phyloP scores from a whole-genome alignment of 106 monocot species.

The Cymbidium sinense region DNA sequence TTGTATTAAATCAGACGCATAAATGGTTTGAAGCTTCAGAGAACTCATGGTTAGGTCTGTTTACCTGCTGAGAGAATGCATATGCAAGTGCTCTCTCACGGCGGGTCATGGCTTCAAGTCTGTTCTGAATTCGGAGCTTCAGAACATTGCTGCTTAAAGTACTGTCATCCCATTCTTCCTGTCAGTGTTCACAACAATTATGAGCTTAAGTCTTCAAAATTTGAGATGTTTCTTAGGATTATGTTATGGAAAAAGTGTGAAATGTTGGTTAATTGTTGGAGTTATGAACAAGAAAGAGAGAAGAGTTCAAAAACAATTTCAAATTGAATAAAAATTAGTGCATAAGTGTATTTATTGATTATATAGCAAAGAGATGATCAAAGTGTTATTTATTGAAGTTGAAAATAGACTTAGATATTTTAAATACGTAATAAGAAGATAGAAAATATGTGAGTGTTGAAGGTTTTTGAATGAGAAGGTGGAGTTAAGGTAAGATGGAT shows the following conservation, averaged over 20 bases:
- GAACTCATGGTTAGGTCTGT: not conserved
- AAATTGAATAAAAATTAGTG: not conserved
- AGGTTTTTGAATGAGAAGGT: not conserved
- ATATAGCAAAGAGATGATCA: too few species aligned
- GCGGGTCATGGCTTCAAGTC: slow-evolving; percentile 70
- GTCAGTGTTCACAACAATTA: slow-evolving; percentile 10
- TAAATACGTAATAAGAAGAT: not conserved
- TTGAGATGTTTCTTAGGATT: not conserved
- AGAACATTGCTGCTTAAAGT: slow-evolving; percentile 54
- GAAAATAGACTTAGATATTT: too few species aligned
- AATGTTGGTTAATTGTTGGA: not conserved
- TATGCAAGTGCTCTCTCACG: slow-evolving; percentile 83
- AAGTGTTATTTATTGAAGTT: not conserved
- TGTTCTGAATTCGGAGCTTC: slow-evolving; percentile 62
- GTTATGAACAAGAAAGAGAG: not conserved
- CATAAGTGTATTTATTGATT: too few species aligned
- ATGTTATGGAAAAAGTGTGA: not conserved
- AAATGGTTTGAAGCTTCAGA: not conserved
- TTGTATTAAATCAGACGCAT: not conserved
- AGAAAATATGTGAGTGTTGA: not conserved
- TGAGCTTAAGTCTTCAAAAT: not conserved
- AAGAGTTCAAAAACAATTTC: not conserved
- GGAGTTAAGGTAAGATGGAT: not conserved
- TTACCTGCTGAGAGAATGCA: slow-evolving; percentile 87
- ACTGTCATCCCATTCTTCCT: slow-evolving; percentile 95